phyloP scores from a whole-genome alignment of 73 alveolate species.

The Symbiodinium pilosum region DNA sequence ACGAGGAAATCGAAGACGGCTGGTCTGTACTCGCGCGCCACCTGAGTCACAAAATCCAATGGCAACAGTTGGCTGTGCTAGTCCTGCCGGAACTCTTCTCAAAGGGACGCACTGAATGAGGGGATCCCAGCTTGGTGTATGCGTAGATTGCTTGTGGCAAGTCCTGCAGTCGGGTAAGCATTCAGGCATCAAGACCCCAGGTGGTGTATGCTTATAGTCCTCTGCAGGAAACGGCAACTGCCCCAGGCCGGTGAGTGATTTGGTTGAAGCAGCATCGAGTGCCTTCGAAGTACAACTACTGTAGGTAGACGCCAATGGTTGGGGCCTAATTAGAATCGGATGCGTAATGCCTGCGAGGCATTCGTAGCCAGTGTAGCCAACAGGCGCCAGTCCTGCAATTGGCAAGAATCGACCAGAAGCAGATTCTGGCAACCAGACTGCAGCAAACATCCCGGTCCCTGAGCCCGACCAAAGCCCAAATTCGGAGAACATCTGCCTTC shows the following conservation, averaged over 20 bases:
- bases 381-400: slow-evolving; percentile 48
- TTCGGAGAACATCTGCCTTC: slow-evolving; percentile 52
- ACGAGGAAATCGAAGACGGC: slow-evolving; percentile 23
- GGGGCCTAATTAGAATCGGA: not conserved
- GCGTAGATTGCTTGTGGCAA: slow-evolving; percentile 83
- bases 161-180: slow-evolving; percentile 5
- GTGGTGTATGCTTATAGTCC: not conserved
- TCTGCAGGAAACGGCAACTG: not conserved
- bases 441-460: not conserved
- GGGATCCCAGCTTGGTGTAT: slow-evolving; percentile 62
- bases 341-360: slow-evolving; percentile 2
- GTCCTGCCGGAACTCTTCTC: not conserved
- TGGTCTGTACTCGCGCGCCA: not conserved
- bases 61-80: not conserved
- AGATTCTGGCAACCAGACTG: not conserved
- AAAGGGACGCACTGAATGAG: not conserved
- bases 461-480: slow-evolving; percentile 73
- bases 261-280: not conserved
- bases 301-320: not conserved
- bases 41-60: not conserved
- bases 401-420: not conserved
- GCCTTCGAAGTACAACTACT: not conserved
- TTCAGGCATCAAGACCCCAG: not conserved
- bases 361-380: slow-evolving; percentile 37
- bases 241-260: not conserved